Evolutionary conservation across 306 rosid genomes (phyloP).

Genomic region (Dalbergia oliveri): DNA sequence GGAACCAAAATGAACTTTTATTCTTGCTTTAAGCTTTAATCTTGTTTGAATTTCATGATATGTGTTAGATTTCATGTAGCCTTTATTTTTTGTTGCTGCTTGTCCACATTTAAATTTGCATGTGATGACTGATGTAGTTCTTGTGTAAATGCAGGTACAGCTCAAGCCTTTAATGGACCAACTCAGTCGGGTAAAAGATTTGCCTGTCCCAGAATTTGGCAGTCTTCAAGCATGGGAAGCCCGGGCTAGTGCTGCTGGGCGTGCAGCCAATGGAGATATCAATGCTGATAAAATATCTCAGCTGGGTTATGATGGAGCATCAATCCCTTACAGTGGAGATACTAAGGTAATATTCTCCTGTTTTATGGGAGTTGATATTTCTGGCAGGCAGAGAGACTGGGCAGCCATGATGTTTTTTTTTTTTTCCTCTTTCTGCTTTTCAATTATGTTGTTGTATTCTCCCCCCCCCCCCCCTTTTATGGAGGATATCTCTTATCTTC

Average conservation of each 20-base stretch:
- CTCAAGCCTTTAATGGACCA: constrained; percentile 83
- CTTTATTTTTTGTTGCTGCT: constrained; percentile 37
- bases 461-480: not conserved
- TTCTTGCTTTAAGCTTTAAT: constrained; percentile 10
- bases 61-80: not conserved
- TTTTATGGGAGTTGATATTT: not conserved
- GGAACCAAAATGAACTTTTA: too few relatives aligned
- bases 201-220: constrained; percentile 79
- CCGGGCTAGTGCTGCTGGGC: constrained; percentile 73
- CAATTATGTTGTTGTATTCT: too few relatives aligned
- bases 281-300: constrained; percentile 70
- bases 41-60: constrained; percentile 5
- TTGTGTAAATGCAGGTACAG: constrained; percentile 58
- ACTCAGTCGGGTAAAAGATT: constrained; percentile 77
- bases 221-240: constrained; percentile 88
- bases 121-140: not conserved
- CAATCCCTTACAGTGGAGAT: constrained; percentile 84
- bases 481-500: not conserved
- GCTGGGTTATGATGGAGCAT: constrained; percentile 68
- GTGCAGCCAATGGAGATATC: constrained; percentile 68
- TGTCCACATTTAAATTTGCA: not conserved
- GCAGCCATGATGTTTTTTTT: not conserved
- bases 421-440: too few relatives aligned
- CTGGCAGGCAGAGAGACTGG: not conserved
- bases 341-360: constrained; percentile 64